These are phyloP conservation scores for Chaetothyriales sp. DNA, from an alignment of 2,329 filamentous ascomycete species.

Conservation along the genomic window DNA sequence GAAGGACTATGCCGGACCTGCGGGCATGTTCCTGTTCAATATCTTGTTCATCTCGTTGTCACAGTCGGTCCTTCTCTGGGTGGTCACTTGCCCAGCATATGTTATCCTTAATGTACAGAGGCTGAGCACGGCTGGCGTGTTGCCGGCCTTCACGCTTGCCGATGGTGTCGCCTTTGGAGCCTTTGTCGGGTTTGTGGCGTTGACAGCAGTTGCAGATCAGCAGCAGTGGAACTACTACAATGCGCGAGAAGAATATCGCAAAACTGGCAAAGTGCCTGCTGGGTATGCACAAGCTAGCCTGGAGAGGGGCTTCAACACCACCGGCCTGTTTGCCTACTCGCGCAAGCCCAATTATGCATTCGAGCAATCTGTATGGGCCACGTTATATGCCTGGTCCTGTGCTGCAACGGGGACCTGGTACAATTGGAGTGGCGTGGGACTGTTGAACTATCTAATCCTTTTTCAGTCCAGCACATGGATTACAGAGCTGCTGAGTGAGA, in stretches of 20 bases:
- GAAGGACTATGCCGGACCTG: slow-evolving; percentile 45
- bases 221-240: slow-evolving; percentile 84
- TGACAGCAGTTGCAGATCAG: slow-evolving; percentile 71
- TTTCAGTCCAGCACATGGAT: slow-evolving; percentile 84
- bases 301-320: slow-evolving; percentile 75
- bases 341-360: slow-evolving; percentile 90
- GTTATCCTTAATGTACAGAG: slow-evolving; percentile 59
- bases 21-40: slow-evolving; percentile 71
- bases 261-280: slow-evolving; percentile 53
- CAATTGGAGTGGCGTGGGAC: slow-evolving; percentile 65
- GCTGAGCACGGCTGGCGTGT: slow-evolving; percentile 38
- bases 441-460: slow-evolving; percentile 54
- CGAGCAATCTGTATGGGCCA: slow-evolving; percentile 81
- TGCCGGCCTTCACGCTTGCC: slow-evolving; percentile 18
- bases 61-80: slow-evolving; percentile 68
- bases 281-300: slow-evolving; percentile 57
- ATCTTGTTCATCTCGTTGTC: slow-evolving; percentile 72
- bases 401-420: slow-evolving; percentile 53
- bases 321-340: slow-evolving; percentile 72
- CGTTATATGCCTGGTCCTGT: slow-evolving; percentile 77
- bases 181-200: slow-evolving; percentile 40
- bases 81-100: slow-evolving; percentile 70
- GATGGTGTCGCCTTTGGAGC: slow-evolving; percentile 43
- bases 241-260: slow-evolving; percentile 62
- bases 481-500: slow-evolving; percentile 63